Evolutionary conservation across 306 rosid genomes (phyloP), one percentile per base, ranked within the genome.

Genomic region (Quercus agrifolia): DNA sequence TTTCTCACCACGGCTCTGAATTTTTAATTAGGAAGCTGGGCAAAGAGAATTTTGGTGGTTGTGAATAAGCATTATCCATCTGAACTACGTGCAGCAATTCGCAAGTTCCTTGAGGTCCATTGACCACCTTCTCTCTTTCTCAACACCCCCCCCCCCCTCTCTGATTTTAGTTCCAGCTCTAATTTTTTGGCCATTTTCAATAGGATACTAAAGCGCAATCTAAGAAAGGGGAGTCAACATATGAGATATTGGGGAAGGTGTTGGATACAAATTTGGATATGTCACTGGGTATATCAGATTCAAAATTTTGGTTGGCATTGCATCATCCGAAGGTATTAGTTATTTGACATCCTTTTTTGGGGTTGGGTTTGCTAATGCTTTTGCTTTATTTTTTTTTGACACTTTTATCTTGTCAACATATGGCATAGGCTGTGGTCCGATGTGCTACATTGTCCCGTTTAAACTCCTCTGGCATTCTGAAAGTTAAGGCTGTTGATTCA

Each of bases 291-390:
- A 75, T 83, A 79, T 84, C 91, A 4, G 89, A 91, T 78, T 91
- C 93, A 72, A 91, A 87, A 77, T 57, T 94, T 81, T 92, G 92
- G 96, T 90, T 94, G 61, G 90, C 87, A 83, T 84, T 94, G 86
- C 89, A 90, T 80, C 97, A 94, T 84, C 97, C 99, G 0, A 89
- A 90, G 97, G 99, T 94, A 83, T 81, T 9, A 15, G 41, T 38
- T 38, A 9, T 17, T 44, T 72, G 20, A 23, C 75, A 46, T 54
- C 46, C 35, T 70, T 18, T 75, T 58, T 2, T 71, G 67, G 27
- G 35, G 59, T 75, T 81, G 58, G 49, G 59, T 20, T 73, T 79
- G 31, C 3, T 14, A 67, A 33, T 69, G 35, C 76, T 73, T 77
- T 52, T 87, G 25, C 74, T 74, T 46, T 23, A 15, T 59, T 78